phyloP scores from a whole-genome alignment of 768 basidiomycete genomes.

The Galerina sulciceps region DNA sequence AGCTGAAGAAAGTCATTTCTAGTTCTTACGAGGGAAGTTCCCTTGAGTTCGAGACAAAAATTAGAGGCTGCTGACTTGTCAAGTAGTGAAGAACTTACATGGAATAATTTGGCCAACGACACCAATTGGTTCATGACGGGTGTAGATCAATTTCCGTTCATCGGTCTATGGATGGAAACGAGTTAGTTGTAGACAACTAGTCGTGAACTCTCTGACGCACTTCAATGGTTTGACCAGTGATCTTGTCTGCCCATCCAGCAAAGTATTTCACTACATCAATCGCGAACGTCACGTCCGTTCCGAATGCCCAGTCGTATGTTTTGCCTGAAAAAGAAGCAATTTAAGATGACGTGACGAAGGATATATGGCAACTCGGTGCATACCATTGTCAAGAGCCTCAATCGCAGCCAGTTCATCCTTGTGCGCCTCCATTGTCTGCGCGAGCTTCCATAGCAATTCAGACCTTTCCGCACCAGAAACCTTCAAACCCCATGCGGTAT shows the following conservation, averaged over 20 bases:
- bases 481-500: constrained; percentile 73
- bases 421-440: constrained; percentile 64
- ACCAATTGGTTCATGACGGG: constrained; percentile 69
- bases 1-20: background rate
- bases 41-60: constrained; percentile 34
- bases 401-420: constrained; percentile 70
- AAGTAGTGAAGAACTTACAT: constrained; percentile 65
- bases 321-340: constrained; percentile 44
- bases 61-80: constrained; percentile 57
- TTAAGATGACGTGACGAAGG: constrained; percentile 25
- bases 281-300: constrained; percentile 49
- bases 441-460: constrained; percentile 63
- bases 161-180: constrained; percentile 46
- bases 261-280: constrained; percentile 73
- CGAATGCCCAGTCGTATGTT: constrained; percentile 51
- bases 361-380: constrained; percentile 52
- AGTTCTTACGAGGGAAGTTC: constrained; percentile 60
- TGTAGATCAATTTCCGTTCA: constrained; percentile 64
- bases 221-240: constrained; percentile 77
- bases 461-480: constrained; percentile 55
- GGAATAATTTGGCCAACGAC: constrained; percentile 63
- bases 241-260: constrained; percentile 90
- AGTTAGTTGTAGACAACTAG: constrained; percentile 49
- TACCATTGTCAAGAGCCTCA: constrained; percentile 75
- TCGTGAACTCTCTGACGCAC: constrained; percentile 16